Base-by-base conservation (phyloP, 1,284 basidiomycete genomes). In the Leccinum insolens region DNA sequence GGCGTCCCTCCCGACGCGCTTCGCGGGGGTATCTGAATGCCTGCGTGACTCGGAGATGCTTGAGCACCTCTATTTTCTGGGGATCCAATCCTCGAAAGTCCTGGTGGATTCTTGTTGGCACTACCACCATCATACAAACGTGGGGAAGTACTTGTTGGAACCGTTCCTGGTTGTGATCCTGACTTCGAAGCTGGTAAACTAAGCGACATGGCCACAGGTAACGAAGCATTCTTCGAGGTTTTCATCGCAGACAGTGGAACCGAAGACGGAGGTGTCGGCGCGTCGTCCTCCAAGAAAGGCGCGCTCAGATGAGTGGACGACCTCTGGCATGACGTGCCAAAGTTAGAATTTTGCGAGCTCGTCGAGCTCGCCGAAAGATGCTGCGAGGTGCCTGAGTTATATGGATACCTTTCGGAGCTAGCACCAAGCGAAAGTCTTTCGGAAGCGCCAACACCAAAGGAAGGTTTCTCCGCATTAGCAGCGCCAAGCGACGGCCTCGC, bases 211-310 rank as follows among this genome's bases (percentile, higher is more conserved):
- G 70, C 52, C 39, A 61, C 65, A 37, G 70, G 67, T 61, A 76
- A 25, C n/a, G 55, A 60, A 55, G 69, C 34, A 34, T 46, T 52
- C 22, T 65, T 72, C 46, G 68, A 65, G 25, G 52, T 28, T 44
- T 49, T 68, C 31, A 65, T 52, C 11, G 55, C 62, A 25, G 69
- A 62, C 14, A 57, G 57, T 34, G 65, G 68, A 49, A 60, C 57
- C 7, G 72, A 67, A 8, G 69, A 62, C 1, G 68, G 68, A 57
- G 70, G 55, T 25, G 65, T 58, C 3, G 61, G 22, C 4, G 12
- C 62, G 55, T 76, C 76, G 4, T 68, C 77, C 31, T 75, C 75
- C 49, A 65, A 69, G 31, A 67, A 67, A 28, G 74, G 63, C 6
- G 65, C 62, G 6, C 52, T 55, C 14, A 59, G 39, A 20, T 69